Evolutionary conservation across 805 yeast species (phyloP), one percentile per base, ranked within the genome.

Genomic region (Candida ovalis): DNA sequence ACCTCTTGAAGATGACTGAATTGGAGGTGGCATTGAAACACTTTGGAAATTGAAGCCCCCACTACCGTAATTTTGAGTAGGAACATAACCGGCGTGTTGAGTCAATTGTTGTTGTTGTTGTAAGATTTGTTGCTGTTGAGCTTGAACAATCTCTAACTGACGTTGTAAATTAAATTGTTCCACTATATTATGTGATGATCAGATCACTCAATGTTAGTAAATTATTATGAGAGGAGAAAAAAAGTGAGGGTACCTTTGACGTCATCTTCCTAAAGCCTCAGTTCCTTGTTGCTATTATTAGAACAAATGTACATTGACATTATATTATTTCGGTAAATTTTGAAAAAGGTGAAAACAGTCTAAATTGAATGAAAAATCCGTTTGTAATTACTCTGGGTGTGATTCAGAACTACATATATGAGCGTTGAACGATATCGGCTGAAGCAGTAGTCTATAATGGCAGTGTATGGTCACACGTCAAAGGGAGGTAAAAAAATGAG

Each of bases 131-230:
- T 89, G 95, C 64, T 88, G 97, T 63, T 91, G 97, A 21, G 86
- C 91, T 65, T 90, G 96, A 2, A 89, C 96, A 54, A 81, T 75
- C 59, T 94, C 97, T 71, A 91, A 76, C 64, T 92, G 97, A 59
- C 92, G 90, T 68, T 94, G 97, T 50, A 94, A 75, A 49, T 85
- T 83, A 64, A 86, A 81, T 63, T 87, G 95, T 68, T 92, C 98
- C 60, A 88, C 81, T 73, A 52, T 22, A 49, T 18, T 27, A 45
- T n/a, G 27, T 39, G 43, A 38, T 47, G 28, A 19, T 19, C 12
- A 23, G 35, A 53, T 51, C 48, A 54, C 57, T 47, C 46, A 10
- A 10, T n/a, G 55, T 51, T 50, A 54, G 59, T 47, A 49, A 10
- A 7, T n/a, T n/a, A 24, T 23, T n/a, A 13, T 22, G 6, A 19